A percentile compares a stretch with the other conserved stretches of the same genome.
phyloP scores from a whole-genome alignment of 148 eudicot species.

The Arctostaphylos glauca region DNA sequence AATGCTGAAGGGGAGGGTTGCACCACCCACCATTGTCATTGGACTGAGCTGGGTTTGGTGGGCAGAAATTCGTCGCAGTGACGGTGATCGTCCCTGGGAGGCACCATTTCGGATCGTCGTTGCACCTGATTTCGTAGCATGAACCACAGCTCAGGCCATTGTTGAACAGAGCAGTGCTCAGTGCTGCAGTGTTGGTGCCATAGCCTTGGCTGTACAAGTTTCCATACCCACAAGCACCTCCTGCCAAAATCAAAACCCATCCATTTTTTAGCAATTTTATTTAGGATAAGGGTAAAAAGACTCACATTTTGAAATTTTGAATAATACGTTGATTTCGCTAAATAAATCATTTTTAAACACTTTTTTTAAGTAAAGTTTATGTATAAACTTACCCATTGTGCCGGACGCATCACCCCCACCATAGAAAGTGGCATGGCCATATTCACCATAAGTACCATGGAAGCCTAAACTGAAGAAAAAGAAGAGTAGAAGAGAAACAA shows the following conservation, averaged over 20 bases:
- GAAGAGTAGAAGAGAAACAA: slow-evolving; percentile 28
- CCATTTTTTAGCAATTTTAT: neutral
- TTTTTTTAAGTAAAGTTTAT: neutral
- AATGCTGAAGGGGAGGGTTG: slow-evolving; percentile 31
- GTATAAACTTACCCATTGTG: slow-evolving; percentile 68
- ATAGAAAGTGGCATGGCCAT: slow-evolving; percentile 83
- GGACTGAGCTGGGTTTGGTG: slow-evolving; percentile 17
- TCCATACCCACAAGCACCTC: slow-evolving; percentile 61
- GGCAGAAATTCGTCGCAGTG: slow-evolving; percentile 26
- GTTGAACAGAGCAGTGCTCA: slow-evolving; percentile 87
- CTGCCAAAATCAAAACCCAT: slow-evolving; percentile 24
- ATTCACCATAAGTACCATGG: slow-evolving; percentile 26
- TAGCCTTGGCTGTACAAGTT: slow-evolving; percentile 75
- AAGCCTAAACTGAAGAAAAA: slow-evolving; percentile 32
- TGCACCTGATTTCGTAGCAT: slow-evolving; percentile 24
- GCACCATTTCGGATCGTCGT: slow-evolving; percentile 25
- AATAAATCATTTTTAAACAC: neutral
- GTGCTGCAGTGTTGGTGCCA: slow-evolving; percentile 85
- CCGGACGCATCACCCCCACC: slow-evolving; percentile 95
- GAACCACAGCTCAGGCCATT: slow-evolving; percentile 45
- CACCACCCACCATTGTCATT: slow-evolving; percentile 36
- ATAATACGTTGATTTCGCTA: too few species aligned
- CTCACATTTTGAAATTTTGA: too few species aligned
- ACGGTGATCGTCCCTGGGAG: slow-evolving; percentile 19
- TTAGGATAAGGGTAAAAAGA: too few species aligned